These are phyloP conservation scores for Calendula officinalis DNA, from an alignment of 129 eudicot genomes.

Conservation along the genomic window DNA sequence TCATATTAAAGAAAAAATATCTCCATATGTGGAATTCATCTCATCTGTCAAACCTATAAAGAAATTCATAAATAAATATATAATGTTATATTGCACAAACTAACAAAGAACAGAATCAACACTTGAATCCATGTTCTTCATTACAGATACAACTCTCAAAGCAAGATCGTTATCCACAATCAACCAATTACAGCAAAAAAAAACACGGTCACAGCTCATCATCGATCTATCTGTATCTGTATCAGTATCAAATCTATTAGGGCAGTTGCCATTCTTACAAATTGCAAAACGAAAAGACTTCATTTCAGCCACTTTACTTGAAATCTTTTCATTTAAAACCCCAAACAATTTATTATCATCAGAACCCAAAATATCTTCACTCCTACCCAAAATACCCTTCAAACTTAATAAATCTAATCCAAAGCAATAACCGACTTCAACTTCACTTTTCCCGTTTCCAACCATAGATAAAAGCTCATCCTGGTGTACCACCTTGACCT, in stretches of 20 bases:
- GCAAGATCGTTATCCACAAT: slow-evolving; percentile 51
- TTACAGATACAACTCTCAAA: slow-evolving; percentile 52
- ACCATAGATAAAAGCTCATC: slow-evolving; percentile 50
- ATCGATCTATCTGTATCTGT: slow-evolving; percentile 1
- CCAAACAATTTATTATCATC: slow-evolving; percentile 33
- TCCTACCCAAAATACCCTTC: slow-evolving; percentile 4
- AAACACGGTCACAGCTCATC: slow-evolving; percentile 13
- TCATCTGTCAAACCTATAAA: too few relatives aligned
- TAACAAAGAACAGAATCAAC: slow-evolving; percentile 15
- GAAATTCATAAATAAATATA: neutral
- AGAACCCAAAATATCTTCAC: neutral
- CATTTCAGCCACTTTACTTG: slow-evolving; percentile 37
- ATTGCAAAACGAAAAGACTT: slow-evolving; percentile 44
- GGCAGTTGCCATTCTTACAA: slow-evolving; percentile 49
- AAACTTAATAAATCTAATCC: slow-evolving; percentile 20
- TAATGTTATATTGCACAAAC: neutral
- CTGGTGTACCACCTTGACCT: slow-evolving; percentile 52
- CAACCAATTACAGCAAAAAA: slow-evolving; percentile 64
- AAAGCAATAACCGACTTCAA: slow-evolving; percentile 56
- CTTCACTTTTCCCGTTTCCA: slow-evolving; percentile 40
- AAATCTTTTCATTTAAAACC: slow-evolving; percentile 28
- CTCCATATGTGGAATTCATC: too few relatives aligned
- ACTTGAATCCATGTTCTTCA: slow-evolving; percentile 39
- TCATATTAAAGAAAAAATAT: too few relatives aligned
- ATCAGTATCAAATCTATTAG: slow-evolving; percentile 41